Evolutionary conservation across 78 protist genomes (phyloP).

Genomic region (Chrysochromulina tobinii): DNA sequence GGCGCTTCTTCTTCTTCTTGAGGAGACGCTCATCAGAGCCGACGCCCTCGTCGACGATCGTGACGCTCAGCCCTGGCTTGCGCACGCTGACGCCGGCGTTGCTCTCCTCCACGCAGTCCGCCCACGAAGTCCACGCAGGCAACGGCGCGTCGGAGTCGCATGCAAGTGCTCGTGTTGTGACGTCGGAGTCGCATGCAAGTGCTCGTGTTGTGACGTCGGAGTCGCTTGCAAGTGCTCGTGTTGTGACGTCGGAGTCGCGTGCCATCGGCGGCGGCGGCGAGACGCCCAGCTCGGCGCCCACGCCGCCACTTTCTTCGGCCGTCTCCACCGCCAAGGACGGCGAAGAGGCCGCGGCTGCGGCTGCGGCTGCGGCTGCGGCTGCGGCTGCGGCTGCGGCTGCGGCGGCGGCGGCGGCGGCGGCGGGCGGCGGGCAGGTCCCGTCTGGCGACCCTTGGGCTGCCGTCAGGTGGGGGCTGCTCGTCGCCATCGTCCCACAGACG

Average conservation of each 20-base stretch:
- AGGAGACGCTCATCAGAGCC: no score
- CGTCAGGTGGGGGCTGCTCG: neutral
- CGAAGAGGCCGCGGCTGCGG: neutral
- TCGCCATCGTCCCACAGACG: neutral
- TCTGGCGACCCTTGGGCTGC: neutral
- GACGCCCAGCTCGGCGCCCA: neutral
- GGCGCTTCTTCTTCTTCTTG: neutral
- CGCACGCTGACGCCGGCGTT: neutral
- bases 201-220: no score
- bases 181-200: no score
- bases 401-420: no score
- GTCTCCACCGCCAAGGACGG: neutral
- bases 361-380: no score
- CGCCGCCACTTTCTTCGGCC: neutral
- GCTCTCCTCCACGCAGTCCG: neutral
- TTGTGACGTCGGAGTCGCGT: no score
- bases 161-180: no score
- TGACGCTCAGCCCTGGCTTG: no score
- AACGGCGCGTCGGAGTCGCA: neutral
- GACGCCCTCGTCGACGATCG: no score
- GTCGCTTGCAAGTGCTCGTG: no score
- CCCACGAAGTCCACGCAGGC: constrained; percentile 11
- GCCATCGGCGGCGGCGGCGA: neutral
- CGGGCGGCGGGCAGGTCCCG: no score
- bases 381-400: neutral